Base-by-base conservation (phyloP, 2,329 filamentous ascomycete genomes). In the Stagonosporopsis rhizophila region DNA sequence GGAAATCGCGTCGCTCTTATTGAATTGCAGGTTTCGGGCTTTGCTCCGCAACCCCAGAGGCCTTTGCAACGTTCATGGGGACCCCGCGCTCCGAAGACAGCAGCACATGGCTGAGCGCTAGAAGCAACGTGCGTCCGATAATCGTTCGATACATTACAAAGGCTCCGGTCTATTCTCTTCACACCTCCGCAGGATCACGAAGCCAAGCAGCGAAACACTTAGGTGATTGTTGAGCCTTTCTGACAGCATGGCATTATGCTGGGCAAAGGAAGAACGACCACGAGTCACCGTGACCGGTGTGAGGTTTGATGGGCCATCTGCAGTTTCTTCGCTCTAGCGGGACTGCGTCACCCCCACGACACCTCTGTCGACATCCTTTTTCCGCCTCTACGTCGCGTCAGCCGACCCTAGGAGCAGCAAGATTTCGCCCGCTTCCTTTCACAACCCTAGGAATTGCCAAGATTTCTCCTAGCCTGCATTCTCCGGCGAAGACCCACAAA, bases 201-300 rank as follows among this genome's bases (percentile, higher is more conserved):
- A 20, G 53, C 53, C 42, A 52, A 47, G 53, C 23, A 38, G 23
- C 28, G 19, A 25, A 47, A 15, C 15, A 44, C 53, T 51, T 56
- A 42, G 42, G 22, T 17, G 7, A 25, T 28, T 32, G 37, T 51
- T 51, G 47, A 51, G 42, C 38, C 27, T 47, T 50, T 46, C n/a
- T 34, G 30, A 46, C 41, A 56, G 23, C 47, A 51, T 23, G 37
- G 53, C 23, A 51, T 42, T 30, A 22, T 30, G 37, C 52, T 41
- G 34, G 46, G 46, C 52, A 51, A 37, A 35, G 11, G 8, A 20
- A 14, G 2, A 22, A 40, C 9, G 25, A n/a, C 35, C 22, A 35
- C 54, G 48, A 58, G 55, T 58, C 55, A 58, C 45, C 55, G n/a
- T 14, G 19, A 44, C 55, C 55, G 55, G 55, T 57, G 38, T 52